Evolutionary conservation across 192 early-diverging fungal species (phyloP).

Genomic region (Umbelopsis sp.): DNA sequence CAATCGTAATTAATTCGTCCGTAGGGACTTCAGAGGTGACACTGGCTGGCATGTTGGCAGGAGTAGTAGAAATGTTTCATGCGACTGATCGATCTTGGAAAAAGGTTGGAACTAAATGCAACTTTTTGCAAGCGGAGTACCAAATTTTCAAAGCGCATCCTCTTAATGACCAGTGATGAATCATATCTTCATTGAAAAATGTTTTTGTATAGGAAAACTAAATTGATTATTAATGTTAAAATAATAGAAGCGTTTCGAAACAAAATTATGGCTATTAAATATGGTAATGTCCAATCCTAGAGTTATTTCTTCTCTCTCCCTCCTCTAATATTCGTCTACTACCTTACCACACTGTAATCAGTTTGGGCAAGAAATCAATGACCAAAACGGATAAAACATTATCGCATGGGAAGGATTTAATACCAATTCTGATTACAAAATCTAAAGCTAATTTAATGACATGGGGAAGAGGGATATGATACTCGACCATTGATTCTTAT

Average conservation of each 20-base stretch:
- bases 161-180: background rate
- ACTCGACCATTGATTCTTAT: background rate
- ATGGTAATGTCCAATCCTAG: too few species aligned
- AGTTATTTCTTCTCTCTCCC: too few species aligned
- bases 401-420: background rate
- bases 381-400: background rate
- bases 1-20: background rate
- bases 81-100: background rate
- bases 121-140: background rate
- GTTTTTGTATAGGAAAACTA: too few species aligned
- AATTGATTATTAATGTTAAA: too few species aligned
- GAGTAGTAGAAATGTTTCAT: background rate
- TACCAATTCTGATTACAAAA: background rate
- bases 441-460: slow-evolving; percentile 16
- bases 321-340: too few species aligned
- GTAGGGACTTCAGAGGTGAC: background rate
- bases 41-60: background rate
- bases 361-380: too few species aligned
- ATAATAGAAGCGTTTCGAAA: too few species aligned
- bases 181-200: background rate
- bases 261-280: too few species aligned
- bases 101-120: background rate
- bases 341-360: too few species aligned
- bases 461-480: background rate
- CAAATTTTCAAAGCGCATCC: background rate